Conservation (phyloP, 306 rosid genomes). For the Malus sylvestris region DNA sequence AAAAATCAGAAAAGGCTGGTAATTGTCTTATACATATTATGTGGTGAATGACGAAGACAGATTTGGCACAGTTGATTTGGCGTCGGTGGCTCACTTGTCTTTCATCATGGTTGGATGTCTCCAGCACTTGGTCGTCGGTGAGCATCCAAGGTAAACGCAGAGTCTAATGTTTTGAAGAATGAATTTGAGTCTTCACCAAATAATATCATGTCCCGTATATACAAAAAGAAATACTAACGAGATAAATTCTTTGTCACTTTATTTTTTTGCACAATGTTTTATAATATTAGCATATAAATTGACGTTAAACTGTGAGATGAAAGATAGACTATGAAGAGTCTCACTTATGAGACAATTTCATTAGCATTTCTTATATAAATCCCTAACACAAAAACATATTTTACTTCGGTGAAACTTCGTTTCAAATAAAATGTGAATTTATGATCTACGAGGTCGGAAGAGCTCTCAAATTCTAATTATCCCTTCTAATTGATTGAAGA, state of each 20-base stretch:
- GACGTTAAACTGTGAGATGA: no score
- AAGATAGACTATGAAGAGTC: no score
- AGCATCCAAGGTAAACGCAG: neutral
- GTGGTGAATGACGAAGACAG: neutral
- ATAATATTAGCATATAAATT: no score
- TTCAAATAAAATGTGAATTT: no score
- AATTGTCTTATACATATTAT: neutral
- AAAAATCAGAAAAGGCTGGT: neutral
- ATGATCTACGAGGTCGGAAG: neutral
- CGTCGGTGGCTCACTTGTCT: constrained; percentile 39
- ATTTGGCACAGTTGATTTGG: neutral
- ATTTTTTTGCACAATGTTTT: no score
- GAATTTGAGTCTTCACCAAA: neutral
- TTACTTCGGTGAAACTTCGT: neutral
- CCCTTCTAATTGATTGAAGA: neutral
- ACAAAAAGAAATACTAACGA: neutral
- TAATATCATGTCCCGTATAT: neutral
- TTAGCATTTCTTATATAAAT: no score
- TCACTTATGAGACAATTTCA: no score
- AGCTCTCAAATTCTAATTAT: neutral
- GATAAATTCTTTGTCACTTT: no score
- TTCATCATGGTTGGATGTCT: constrained; percentile 2
- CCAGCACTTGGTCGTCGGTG: neutral
- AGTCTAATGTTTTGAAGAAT: neutral
- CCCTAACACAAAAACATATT: neutral